These are phyloP conservation scores for Lagenidium giganteum DNA, from an alignment of 352 stramenopile genomes.

Conservation along the genomic window DNA sequence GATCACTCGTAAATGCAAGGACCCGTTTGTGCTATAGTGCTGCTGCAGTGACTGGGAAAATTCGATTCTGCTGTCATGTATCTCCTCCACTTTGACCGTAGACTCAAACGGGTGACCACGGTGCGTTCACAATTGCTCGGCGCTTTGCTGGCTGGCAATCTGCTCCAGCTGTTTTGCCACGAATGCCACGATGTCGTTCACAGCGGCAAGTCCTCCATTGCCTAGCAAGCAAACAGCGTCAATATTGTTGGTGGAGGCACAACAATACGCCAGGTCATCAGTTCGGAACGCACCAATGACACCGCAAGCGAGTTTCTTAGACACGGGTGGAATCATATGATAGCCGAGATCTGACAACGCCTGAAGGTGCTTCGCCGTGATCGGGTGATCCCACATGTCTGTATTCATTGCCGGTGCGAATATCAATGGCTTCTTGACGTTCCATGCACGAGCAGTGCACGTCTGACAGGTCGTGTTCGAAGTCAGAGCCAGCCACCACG, in stretches of 20 bases:
- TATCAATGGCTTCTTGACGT: constrained; percentile 89
- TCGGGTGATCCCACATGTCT: constrained; percentile 95
- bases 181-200: constrained; percentile 13
- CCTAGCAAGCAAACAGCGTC: constrained; percentile 6
- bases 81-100: too few species aligned
- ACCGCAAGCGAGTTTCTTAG: constrained; percentile 94
- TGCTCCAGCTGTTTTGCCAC: background rate
- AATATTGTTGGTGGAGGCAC: constrained; percentile 1
- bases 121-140: too few species aligned
- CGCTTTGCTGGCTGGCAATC: background rate
- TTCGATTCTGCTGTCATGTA: too few species aligned
- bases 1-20: too few species aligned
- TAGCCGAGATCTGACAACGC: constrained; percentile 65
- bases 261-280: background rate
- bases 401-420: constrained; percentile 97
- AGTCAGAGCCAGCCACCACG: background rate
- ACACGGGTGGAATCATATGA: constrained; percentile 79
- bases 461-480: too few species aligned
- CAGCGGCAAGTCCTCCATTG: constrained; percentile 16
- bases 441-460: constrained; percentile 91
- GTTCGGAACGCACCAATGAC: constrained; percentile 66
- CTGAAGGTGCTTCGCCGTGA: constrained; percentile 80
- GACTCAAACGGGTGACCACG: too few species aligned
- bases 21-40: too few species aligned
- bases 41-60: too few species aligned